A percentile compares a stretch with the other conserved stretches of the same genome.
phyloP scores from a whole-genome alignment of 306 rosid genomes.

The Acmispon strigosus region DNA sequence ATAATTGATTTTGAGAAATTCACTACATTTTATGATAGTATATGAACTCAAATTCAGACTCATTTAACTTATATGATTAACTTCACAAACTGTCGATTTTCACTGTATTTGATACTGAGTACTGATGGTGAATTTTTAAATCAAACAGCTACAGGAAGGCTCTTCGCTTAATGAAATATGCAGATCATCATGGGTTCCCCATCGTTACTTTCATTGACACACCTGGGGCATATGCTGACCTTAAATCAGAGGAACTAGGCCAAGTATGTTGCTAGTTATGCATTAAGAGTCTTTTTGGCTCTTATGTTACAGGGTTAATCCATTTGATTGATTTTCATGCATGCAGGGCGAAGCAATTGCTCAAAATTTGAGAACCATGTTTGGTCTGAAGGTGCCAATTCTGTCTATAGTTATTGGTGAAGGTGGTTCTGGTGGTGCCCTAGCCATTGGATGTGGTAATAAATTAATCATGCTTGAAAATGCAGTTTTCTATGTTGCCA shows the following conservation, averaged over 20 bases:
- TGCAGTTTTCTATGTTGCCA: constrained; percentile 97
- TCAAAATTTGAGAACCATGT: constrained; percentile 82
- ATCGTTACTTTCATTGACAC: constrained; percentile 89
- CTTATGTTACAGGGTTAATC: constrained; percentile 16
- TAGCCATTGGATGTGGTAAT: constrained; percentile 96
- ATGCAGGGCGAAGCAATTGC: constrained; percentile 99
- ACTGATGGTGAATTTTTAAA: constrained; percentile 27
- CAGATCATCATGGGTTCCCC: constrained; percentile 91
- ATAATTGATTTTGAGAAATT: constrained; percentile 2
- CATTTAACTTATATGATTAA: background rate
- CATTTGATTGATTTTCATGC: constrained; percentile 22
- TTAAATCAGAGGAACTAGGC: constrained; percentile 79
- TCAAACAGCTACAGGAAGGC: constrained; percentile 83
- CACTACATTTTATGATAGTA: constrained; percentile 10
- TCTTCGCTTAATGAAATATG: constrained; percentile 80
- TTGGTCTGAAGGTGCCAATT: constrained; percentile 90
- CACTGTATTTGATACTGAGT: constrained; percentile 10
- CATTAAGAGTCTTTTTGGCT: constrained; percentile 9
- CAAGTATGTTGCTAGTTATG: constrained; percentile 53
- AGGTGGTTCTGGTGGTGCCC: constrained; percentile 99
- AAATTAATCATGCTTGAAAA: constrained; percentile 94
- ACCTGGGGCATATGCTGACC: constrained; percentile 96
- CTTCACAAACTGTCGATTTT: background rate
- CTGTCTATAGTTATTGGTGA: constrained; percentile 91
- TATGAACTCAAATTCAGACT: background rate